Conservation (phyloP, 1,139 yeast species). For the Spencermartinsiella ligniputridi region DNA sequence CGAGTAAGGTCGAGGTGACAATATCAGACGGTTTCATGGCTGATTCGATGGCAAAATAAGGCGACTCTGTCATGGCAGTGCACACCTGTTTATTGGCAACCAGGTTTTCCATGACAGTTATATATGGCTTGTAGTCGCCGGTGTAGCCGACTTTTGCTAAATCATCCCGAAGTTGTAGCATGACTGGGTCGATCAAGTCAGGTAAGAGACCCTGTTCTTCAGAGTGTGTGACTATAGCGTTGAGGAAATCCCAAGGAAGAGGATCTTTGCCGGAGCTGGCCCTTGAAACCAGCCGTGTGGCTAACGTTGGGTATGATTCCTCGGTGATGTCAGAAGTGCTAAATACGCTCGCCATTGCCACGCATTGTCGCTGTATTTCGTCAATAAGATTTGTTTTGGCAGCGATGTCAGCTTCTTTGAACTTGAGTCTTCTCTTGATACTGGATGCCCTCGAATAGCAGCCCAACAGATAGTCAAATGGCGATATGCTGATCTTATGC, state of each 20-base stretch:
- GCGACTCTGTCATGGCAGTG: slow-evolving; percentile 42
- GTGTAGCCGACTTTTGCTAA: slow-evolving; percentile 20
- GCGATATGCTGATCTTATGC: slow-evolving; percentile 17
- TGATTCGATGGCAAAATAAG: slow-evolving; percentile 2
- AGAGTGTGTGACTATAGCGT: slow-evolving; percentile 54
- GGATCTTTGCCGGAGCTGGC: slow-evolving; percentile 14
- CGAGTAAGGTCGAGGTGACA: slow-evolving; percentile 63
- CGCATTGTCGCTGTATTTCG: slow-evolving; percentile 16
- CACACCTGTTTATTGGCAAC: slow-evolving; percentile 62
- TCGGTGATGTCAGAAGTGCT: slow-evolving; percentile 16
- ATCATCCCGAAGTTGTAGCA: slow-evolving; percentile 19
- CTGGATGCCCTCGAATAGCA: slow-evolving; percentile 21
- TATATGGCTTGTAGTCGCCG: slow-evolving; percentile 46
- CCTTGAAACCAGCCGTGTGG: slow-evolving; percentile 19
- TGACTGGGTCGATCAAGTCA: slow-evolving; percentile 54
- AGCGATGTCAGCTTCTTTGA: slow-evolving; percentile 12
- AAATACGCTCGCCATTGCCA: slow-evolving; percentile 17
- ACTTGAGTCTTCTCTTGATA: slow-evolving; percentile 14
- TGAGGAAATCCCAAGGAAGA: slow-evolving; percentile 47
- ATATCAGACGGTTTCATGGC: slow-evolving; percentile 41
- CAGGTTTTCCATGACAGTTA: slow-evolving; percentile 55
- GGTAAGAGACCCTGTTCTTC: slow-evolving; percentile 60
- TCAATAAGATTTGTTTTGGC: slow-evolving; percentile 14
- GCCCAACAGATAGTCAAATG: slow-evolving; percentile 25
- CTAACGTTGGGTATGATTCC: slow-evolving; percentile 14